These are phyloP conservation scores for Raphanus raphanistrum DNA, from an alignment of 345 rosid species.

Conservation along the genomic window DNA sequence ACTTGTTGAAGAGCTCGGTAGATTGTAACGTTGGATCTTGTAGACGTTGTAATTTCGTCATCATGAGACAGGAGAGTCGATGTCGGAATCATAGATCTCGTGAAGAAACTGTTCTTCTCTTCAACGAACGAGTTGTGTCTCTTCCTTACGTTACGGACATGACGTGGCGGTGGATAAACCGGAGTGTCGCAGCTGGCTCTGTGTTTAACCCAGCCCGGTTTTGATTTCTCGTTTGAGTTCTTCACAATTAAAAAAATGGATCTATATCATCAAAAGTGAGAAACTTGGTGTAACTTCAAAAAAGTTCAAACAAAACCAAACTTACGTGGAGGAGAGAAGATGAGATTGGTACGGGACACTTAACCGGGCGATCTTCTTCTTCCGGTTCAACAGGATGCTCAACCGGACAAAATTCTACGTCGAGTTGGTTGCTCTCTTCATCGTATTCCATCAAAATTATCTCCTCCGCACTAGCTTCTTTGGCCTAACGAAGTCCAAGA, in stretches of 20 bases:
- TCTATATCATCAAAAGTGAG: neutral
- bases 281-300: neutral
- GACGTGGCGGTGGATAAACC: conserved; percentile 35
- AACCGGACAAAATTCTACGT: conserved; percentile 76
- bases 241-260: neutral
- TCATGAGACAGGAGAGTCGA: conserved; percentile 12
- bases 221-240: conserved; percentile 25
- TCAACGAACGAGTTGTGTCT: conserved; percentile 37
- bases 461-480: conserved; percentile 29
- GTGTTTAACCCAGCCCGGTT: conserved; percentile 34
- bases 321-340: conserved; percentile 66
- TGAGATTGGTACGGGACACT: conserved; percentile 68
- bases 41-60: conserved; percentile 27
- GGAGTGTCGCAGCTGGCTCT: conserved; percentile 32
- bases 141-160: conserved; percentile 39
- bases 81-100: conserved; percentile 23
- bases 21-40: conserved; percentile 24
- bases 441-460: conserved; percentile 36
- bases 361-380: conserved; percentile 87
- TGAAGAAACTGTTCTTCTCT: conserved; percentile 22
- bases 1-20: conserved; percentile 33
- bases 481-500: conserved; percentile 8
- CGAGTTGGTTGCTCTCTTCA: conserved; percentile 32
- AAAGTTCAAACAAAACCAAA: neutral
- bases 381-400: conserved; percentile 88